Base-by-base conservation (phyloP, 2,329 filamentous ascomycete species). In the Sordariomycetes sp. region DNA sequence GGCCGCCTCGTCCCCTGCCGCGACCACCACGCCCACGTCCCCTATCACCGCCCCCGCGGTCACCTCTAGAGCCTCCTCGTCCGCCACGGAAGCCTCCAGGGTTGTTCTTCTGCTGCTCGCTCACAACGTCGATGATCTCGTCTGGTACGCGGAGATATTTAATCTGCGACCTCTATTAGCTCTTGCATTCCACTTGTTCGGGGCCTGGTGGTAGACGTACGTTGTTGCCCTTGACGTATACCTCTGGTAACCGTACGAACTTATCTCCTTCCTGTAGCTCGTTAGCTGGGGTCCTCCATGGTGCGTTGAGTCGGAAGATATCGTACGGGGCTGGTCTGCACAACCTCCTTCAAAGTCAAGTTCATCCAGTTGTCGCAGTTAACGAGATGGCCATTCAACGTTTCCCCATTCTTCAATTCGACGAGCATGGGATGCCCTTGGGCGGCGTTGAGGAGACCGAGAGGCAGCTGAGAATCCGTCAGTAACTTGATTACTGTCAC, bases 291-390 rank as follows among this genome's bases (percentile, higher is more conserved):
- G n/a, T n/a, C n/a, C n/a, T n/a, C n/a, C n/a, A n/a, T n/a, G n/a
- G n/a, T n/a, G n/a, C n/a, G n/a, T n/a, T n/a, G n/a, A n/a, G n/a
- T n/a, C n/a, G n/a, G 17, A 8, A 11, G 32, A n/a, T 21, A 14
- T 36, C 69, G 33, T 61, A 82, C 78, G 17, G 90, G 80, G 55
- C 83, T 94, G 14, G 92, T 96, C 63, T 96, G 90, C 23, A 96
- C 86, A 16, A 98, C 93, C 59, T 96, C 92, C 61, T 92, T 94
- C 46, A 98, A 65, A 3, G 90, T 96, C 48, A 98, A 68, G 65
- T 98, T 98, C 92, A 98, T 98, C 87, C 92, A 98, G 32, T 90
- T 98, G 60, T 98, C 92, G 77, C 90, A 98, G 59, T 82, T 86
- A 58, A 95, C 83, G 39, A 98, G 70, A 54, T 95, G 87, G 42